Evolutionary conservation across 2,329 filamentous ascomycete genomes (phyloP), one percentile per base, ranked within the genome.

Genomic region (Beauveria sp.): DNA sequence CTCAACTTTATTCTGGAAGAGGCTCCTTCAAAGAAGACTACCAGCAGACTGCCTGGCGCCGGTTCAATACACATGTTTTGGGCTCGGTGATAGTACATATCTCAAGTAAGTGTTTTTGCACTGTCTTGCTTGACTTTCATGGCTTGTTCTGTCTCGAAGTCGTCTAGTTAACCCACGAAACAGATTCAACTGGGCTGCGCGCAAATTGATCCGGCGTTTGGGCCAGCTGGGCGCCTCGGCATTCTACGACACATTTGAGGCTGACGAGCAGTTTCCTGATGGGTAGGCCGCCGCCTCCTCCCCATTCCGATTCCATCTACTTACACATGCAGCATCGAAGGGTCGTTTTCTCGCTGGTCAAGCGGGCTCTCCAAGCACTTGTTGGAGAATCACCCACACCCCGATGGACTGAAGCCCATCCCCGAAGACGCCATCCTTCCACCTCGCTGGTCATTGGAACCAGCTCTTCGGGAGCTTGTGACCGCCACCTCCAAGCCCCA

Each of bases 31-130:
- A 66, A 92, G 89, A 73, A 90, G 86, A 67, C 81, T 99, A 31
- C 84, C 88, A 14, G 80, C 86, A 3, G 84, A 83, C 18, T 93
- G 88, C 68, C 78, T 99, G 45, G 71, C 78, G 43, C 80, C 82
- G 40, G 77, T 96, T 64, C 81, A 79, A 1, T 98, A 96, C 74
- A 88, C 90, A 3, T 89, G 88, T 0, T 96, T 98, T 78, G 95
- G 95, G 0, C 81, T 98, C 1, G 95, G 95, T 0, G 95, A 99
- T 74, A 96, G 90, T 70, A 96, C 93, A 1, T 99, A 99, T 79
- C 83, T 89, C 61, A 93, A 96, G 88, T 95, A 79, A 66, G 83
- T 71, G 14, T 54, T 5, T 26, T 1, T n/a, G 8, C 40, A 22
- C 7, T 48, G 51, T 14, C 38, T 18, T 16, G 40, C 14, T 20